Evolutionary conservation across 2,329 filamentous ascomycete genomes (phyloP).

Genomic region (Acephala macrosclerotiorum): DNA sequence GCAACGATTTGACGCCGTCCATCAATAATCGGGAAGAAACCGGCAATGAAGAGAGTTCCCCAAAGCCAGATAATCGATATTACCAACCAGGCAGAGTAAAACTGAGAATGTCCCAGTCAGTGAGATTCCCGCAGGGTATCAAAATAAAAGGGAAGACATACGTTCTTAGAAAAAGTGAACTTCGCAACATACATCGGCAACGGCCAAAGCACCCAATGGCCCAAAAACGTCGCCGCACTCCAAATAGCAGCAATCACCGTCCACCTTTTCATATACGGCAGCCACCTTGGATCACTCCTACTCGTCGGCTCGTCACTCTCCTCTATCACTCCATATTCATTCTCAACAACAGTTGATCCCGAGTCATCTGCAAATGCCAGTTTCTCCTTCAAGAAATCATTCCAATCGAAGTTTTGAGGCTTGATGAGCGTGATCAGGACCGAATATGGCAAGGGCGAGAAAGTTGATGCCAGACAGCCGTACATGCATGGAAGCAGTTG

Average conservation of each 20-base stretch:
- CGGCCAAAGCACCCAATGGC: constrained; percentile 15
- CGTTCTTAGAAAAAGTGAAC: constrained; percentile 17
- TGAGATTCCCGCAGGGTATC: too few species aligned
- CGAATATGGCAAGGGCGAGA: constrained; percentile 53
- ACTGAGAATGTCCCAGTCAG: not conserved
- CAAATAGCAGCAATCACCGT: constrained; percentile 18
- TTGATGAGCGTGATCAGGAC: constrained; percentile 53
- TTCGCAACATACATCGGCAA: constrained; percentile 20
- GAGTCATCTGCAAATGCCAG: constrained; percentile 15
- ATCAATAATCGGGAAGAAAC: constrained; percentile 18
- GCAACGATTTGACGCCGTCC: constrained; percentile 11
- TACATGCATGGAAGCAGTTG: constrained; percentile 58
- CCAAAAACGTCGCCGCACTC: constrained; percentile 18
- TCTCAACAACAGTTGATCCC: not conserved
- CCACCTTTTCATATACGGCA: constrained; percentile 16
- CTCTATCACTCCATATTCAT: not conserved
- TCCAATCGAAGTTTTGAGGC: constrained; percentile 54
- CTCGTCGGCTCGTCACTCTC: not conserved
- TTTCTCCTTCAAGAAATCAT: constrained; percentile 45
- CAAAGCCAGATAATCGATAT: constrained; percentile 20
- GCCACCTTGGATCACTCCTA: constrained; percentile 13
- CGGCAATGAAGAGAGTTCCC: constrained; percentile 15
- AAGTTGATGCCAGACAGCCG: constrained; percentile 57
- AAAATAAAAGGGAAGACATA: not conserved
- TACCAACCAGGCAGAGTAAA: constrained; percentile 17